phyloP scores from a whole-genome alignment of 768 basidiomycete species.

The Lentinus tigrinus region DNA sequence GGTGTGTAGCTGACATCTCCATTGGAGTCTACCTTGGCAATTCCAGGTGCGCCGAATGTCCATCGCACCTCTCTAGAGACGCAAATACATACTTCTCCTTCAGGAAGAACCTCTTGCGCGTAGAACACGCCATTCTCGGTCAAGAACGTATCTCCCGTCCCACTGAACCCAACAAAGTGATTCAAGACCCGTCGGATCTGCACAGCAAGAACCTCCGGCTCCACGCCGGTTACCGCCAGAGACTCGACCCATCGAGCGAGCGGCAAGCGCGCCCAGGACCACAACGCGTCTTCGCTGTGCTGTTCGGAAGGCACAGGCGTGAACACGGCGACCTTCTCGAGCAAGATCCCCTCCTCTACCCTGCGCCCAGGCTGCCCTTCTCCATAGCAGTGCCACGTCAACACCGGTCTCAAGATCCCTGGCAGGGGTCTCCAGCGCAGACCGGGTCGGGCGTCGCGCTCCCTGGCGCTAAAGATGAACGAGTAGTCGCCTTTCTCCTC shows the following conservation, averaged over 20 bases:
- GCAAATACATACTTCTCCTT: background rate
- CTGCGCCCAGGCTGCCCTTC: no score
- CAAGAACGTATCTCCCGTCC: no score
- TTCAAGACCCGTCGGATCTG: no score
- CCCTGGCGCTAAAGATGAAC: conserved; percentile 17
- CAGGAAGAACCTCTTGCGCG: background rate
- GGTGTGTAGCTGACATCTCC: conserved; percentile 31
- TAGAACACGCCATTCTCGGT: background rate
- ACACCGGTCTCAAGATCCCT: background rate
- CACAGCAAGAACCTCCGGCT: no score
- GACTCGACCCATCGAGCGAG: no score
- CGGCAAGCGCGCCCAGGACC: no score
- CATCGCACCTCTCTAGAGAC: background rate
- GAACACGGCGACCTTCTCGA: no score
- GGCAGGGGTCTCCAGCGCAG: conserved; percentile 13
- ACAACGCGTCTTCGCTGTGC: no score
- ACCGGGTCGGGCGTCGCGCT: conserved; percentile 10
- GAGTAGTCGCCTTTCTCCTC: conserved; percentile 25
- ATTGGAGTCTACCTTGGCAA: background rate
- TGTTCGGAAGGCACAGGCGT: no score
- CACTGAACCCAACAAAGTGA: no score
- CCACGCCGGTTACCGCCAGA: no score
- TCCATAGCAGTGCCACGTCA: conserved; percentile 1
- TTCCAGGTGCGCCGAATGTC: conserved; percentile 3
- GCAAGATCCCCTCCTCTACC: no score